Evolutionary conservation across 2,329 filamentous ascomycete genomes (phyloP), one percentile per base, ranked within the genome.

Genomic region (Ceratocystis cubensis): DNA sequence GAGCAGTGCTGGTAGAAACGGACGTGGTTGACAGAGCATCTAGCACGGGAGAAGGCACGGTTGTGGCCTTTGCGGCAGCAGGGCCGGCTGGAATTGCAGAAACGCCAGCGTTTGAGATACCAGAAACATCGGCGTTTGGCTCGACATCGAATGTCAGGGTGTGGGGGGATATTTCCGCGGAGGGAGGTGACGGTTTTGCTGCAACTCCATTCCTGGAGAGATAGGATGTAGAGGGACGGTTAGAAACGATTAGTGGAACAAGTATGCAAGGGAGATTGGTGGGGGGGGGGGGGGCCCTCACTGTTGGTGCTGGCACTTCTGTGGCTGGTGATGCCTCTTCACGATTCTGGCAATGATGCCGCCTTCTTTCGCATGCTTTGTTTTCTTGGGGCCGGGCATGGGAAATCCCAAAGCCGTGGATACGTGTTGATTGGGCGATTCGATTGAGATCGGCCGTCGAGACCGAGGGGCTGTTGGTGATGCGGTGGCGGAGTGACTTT

Each of bases 301-400:
- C 61, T 33, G 61, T 33, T 46, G 61, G 10, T 45, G 44, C 44
- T 45, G 44, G 10, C 5, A 15, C 37, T 44, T 44, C 28, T 46
- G 61, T 50, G 7, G 48, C 7, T 50, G 48, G 5, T 48, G 77
- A 71, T 82, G 79, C 72, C 78, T 81, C 69, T 78, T 81, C 76
- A 82, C 77, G 74, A 79, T 80, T 61, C 80, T 79, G 70, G 79
- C 77, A 71, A 82, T 80, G 71, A 50, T 57, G 30, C 79, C 78
- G 71, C 79, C 78, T 72, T 82, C 79, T 78, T 77, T 82, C 73
- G 77, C 80, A 80, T 82, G 75, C 75, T 81, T 83, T 74, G 76
- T 80, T 74, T 81, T 82, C 77, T 81, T 81, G 68, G 75, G 75
- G 30, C 64, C 64, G 20, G 64, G 64, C 64, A 65, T 65, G 56